Evolutionary conservation across 306 rosid species (phyloP).

Genomic region (Acacia melanoxylon): DNA sequence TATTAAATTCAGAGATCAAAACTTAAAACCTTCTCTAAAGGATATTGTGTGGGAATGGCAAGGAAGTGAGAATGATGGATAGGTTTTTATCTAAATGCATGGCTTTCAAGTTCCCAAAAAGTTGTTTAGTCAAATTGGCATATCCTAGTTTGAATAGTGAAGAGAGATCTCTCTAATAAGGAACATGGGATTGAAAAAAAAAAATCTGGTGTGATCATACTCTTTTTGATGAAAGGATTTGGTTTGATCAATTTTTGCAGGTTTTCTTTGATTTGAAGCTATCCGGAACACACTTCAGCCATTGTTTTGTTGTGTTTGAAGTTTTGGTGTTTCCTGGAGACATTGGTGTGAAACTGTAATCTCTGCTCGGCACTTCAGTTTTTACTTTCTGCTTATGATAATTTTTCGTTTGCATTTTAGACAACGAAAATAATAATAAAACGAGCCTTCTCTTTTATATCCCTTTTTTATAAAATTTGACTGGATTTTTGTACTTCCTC

Average conservation of each 20-base stretch:
- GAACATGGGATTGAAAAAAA: not conserved
- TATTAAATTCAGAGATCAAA: constrained; percentile 43
- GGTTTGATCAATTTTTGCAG: not conserved
- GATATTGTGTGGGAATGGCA: constrained; percentile 70
- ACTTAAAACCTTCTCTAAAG: constrained; percentile 52
- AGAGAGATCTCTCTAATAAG: not conserved
- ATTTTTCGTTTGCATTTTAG: not conserved
- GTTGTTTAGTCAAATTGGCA: not conserved
- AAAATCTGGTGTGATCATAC: not conserved
- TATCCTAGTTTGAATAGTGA: not conserved
- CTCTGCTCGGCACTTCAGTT: not conserved
- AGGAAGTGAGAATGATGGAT: constrained; percentile 39
- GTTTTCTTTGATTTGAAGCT: not conserved
- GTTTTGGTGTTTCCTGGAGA: not conserved
- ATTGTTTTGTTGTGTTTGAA: not conserved
- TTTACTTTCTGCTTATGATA: not conserved
- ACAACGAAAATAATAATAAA: too few species aligned
- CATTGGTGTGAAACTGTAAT: not conserved
- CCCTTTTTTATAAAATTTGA: not conserved
- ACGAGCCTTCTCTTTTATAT: not conserved
- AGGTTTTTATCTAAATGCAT: not conserved
- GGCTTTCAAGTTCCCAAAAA: not conserved
- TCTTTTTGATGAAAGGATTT: not conserved
- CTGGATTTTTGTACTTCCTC: not conserved
- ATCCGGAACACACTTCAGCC: not conserved